Evolutionary conservation across 495 filamentous ascomycete species (phyloP).

Genomic region (Penicillium maclennaniae): DNA sequence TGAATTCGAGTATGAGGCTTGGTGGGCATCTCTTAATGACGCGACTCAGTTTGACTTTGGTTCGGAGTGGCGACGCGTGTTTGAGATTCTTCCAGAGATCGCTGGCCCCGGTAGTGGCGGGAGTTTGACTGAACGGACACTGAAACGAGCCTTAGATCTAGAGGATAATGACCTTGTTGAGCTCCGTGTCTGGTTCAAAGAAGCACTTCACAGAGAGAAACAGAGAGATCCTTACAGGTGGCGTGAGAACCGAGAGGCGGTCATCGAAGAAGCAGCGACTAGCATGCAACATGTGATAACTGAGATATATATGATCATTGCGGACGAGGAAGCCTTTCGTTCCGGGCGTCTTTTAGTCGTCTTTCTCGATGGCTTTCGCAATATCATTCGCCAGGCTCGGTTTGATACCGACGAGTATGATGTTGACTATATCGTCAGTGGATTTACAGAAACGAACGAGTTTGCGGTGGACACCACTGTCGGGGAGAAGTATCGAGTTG

Average conservation of each 20-base stretch:
- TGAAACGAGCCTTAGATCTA: no score
- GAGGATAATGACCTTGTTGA: no score
- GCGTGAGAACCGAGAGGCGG: not conserved
- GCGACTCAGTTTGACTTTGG: not conserved
- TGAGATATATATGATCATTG: not conserved
- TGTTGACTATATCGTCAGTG: no score
- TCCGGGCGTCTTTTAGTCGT: not conserved
- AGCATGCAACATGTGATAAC: not conserved
- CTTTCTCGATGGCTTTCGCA: not conserved
- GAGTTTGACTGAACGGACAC: no score
- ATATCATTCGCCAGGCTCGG: not conserved
- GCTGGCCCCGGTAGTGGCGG: not conserved
- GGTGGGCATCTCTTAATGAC: constrained; percentile 14
- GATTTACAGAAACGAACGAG: no score
- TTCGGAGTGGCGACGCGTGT: not conserved
- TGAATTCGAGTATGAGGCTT: constrained; percentile 2
- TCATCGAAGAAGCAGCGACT: not conserved
- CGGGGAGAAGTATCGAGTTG: not conserved
- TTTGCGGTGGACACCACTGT: not conserved
- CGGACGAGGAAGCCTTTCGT: not conserved
- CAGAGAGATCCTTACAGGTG: not conserved
- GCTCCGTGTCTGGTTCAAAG: no score
- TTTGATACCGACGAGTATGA: not conserved
- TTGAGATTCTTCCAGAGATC: not conserved
- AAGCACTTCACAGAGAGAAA: not conserved